These are phyloP conservation scores for Penicillium sp. DNA, from an alignment of 2,329 filamentous ascomycete genomes.

Conservation along the genomic window DNA sequence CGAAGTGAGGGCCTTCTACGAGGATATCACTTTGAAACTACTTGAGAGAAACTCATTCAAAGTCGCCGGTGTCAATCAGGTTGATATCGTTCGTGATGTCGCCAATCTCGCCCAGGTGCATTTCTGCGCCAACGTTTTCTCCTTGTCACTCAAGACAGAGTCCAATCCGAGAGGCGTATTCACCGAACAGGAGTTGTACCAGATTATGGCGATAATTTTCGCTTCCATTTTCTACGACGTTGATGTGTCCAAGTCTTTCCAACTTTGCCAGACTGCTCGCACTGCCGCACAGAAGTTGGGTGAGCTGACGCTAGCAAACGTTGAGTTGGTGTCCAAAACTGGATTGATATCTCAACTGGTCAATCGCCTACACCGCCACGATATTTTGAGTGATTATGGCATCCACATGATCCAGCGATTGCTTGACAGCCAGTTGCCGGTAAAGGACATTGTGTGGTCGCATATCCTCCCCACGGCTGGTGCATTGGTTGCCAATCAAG, in stretches of 20 bases:
- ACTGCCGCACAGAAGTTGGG: constrained; percentile 49
- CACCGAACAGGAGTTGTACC: constrained; percentile 53
- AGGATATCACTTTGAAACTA: constrained; percentile 46
- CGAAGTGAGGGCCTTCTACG: constrained; percentile 48
- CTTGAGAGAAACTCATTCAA: constrained; percentile 46
- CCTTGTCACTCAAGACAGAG: constrained; percentile 54
- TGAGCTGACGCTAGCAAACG: constrained; percentile 49
- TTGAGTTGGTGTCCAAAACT: constrained; percentile 44
- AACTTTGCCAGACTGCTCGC: constrained; percentile 49
- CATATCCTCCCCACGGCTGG: constrained; percentile 57
- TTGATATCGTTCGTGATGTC: constrained; percentile 50
- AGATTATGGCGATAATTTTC: constrained; percentile 53
- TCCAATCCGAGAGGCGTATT: constrained; percentile 51
- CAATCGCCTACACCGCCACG: constrained; percentile 38
- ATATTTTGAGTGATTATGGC: constrained; percentile 52
- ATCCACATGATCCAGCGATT: constrained; percentile 55
- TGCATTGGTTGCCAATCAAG: constrained; percentile 55
- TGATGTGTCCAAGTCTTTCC: constrained; percentile 52
- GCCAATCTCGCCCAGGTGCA: constrained; percentile 53
- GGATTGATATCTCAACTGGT: constrained; percentile 44
- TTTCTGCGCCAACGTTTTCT: constrained; percentile 54
- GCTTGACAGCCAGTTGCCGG: constrained; percentile 45
- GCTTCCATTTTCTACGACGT: constrained; percentile 54
- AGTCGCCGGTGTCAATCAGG: constrained; percentile 44
- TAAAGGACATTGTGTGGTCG: constrained; percentile 53